Conservation (phyloP, 225 moss, liverwort and hornwort genomes). For the Antitrichia curtipendula region DNA sequence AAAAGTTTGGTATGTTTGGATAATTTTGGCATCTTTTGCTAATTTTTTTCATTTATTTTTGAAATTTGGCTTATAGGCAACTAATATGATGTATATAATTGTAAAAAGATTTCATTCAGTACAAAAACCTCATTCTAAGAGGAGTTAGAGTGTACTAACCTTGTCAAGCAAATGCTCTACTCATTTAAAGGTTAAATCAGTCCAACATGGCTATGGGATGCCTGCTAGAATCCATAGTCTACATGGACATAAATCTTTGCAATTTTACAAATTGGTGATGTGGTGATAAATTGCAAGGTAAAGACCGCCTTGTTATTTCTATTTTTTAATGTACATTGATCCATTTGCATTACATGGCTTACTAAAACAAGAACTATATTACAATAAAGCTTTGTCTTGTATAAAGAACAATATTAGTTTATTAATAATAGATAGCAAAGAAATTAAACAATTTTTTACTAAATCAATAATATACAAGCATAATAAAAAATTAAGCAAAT, state of each 20-base stretch:
- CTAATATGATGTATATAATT: neutral
- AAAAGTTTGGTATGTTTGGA: rapidly evolving
- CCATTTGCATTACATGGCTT: neutral
- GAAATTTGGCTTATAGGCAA: neutral
- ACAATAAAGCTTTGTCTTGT: rapidly evolving
- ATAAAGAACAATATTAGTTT: neutral
- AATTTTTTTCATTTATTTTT: neutral
- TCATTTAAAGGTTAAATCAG: too few relatives aligned
- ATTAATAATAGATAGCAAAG: too few relatives aligned
- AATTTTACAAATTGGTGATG: rapidly evolving
- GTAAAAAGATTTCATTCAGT: neutral
- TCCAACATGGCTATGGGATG: rapidly evolving
- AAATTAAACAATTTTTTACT: neutral
- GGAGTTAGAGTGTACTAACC: neutral
- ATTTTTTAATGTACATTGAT: neutral
- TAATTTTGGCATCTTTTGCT: neutral
- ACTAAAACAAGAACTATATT: neutral
- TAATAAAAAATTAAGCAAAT: too few relatives aligned
- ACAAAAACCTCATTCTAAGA: neutral
- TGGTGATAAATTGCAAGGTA: neutral
- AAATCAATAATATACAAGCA: neutral
- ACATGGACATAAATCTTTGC: neutral
- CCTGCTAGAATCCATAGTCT: rapidly evolving
- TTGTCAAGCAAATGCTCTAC: too few relatives aligned
- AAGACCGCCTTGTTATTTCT: neutral